A percentile compares a stretch with the other conserved stretches of the same genome.
These are phyloP conservation scores for Lepidopterella palustris DNA, from an alignment of 495 filamentous ascomycete species.

Conservation along the genomic window DNA sequence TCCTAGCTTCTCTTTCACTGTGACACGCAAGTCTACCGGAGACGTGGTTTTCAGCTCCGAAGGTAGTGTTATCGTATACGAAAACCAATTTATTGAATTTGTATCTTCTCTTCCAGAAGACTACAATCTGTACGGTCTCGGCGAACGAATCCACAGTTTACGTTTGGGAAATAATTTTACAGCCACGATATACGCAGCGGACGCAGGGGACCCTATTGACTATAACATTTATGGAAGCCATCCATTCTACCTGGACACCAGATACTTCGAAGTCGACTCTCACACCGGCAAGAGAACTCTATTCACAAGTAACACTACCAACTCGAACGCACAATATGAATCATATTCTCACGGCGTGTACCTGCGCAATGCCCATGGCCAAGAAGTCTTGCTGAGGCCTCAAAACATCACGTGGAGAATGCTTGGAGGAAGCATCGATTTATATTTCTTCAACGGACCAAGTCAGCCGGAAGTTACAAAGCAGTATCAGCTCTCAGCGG, in stretches of 20 bases:
- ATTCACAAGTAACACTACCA: conserved; percentile 48
- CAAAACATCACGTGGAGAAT: conserved; percentile 70
- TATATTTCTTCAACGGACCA: conserved; percentile 59
- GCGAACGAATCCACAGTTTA: conserved; percentile 55
- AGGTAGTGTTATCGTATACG: conserved; percentile 53
- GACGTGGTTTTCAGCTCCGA: conserved; percentile 53
- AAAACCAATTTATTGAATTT: conserved; percentile 62
- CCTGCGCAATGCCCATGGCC: conserved; percentile 61
- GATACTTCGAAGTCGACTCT: conserved; percentile 53
- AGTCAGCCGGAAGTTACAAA: conserved; percentile 50
- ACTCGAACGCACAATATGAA: conserved; percentile 50
- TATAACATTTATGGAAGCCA: conserved; percentile 54
- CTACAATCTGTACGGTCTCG: conserved; percentile 60
- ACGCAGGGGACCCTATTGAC: conserved; percentile 58
- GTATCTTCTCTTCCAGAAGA: conserved; percentile 49
- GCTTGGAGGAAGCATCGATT: conserved; percentile 55
- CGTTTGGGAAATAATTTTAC: conserved; percentile 53
- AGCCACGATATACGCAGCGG: conserved; percentile 65
- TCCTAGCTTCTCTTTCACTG: conserved; percentile 54
- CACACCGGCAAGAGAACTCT: conserved; percentile 48
- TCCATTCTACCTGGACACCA: conserved; percentile 58
- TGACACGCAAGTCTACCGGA: conserved; percentile 49
- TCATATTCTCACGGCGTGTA: conserved; percentile 59
- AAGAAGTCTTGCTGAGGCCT: conserved; percentile 62
- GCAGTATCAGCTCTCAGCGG: conserved; percentile 49